Evolutionary conservation across 2,329 filamentous ascomycete species (phyloP).

Genomic region (Colletotrichum tofieldiae): DNA sequence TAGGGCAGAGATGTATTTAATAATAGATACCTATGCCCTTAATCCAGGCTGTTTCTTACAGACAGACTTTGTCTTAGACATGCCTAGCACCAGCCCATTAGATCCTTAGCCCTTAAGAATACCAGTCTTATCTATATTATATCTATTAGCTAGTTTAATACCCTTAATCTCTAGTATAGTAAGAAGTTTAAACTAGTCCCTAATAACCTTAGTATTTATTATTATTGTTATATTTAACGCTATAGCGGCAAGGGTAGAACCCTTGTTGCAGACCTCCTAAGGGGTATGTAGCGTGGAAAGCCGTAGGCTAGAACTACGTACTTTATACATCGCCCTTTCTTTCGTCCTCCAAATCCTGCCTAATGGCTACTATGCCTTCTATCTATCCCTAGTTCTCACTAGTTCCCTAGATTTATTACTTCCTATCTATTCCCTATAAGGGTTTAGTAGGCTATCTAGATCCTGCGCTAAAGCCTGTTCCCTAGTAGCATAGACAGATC

Average conservation of each 20-base stretch:
- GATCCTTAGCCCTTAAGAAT: too few relatives aligned
- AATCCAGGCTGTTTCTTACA: too few relatives aligned
- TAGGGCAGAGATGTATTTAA: too few relatives aligned
- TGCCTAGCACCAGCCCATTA: too few relatives aligned
- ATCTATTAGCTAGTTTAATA: too few relatives aligned
- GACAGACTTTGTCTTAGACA: too few relatives aligned
- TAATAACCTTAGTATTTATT: too few relatives aligned
- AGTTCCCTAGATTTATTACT: background rate
- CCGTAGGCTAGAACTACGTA: background rate
- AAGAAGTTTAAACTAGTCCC: too few relatives aligned
- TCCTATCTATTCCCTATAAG: background rate
- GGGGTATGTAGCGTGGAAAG: slow-evolving; percentile 5
- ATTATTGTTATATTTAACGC: slow-evolving; percentile 7
- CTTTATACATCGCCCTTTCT: background rate
- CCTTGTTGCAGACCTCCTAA: background rate
- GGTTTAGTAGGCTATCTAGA: background rate
- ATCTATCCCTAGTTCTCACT: slow-evolving; percentile 3
- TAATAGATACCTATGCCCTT: too few relatives aligned
- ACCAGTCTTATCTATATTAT: too few relatives aligned
- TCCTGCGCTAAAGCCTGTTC: background rate
- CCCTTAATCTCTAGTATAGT: too few relatives aligned
- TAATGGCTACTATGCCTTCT: slow-evolving; percentile 1
- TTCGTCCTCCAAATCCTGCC: slow-evolving; percentile 5
- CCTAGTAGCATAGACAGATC: background rate
- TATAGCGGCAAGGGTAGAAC: background rate